Percentiles rank a stretch among this genome's conserved stretches.
phyloP scores from a whole-genome alignment of 202 grass and related monocot genomes.

The Schoenoplectus triqueter region DNA sequence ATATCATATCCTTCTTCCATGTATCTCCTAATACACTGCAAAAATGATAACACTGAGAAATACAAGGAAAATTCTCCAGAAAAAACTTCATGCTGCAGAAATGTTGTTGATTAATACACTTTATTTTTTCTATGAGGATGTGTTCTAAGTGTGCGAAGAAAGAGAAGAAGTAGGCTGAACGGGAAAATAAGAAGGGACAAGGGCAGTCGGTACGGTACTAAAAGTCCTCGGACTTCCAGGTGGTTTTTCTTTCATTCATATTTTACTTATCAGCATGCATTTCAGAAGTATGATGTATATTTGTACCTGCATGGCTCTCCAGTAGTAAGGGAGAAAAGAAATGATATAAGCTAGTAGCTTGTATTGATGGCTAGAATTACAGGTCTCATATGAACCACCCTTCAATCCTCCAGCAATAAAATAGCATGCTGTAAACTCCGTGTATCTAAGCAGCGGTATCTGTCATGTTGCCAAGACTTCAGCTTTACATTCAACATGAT shows the following conservation, averaged over 20 bases:
- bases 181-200: too few relatives aligned
- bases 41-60: neutral
- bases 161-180: too few relatives aligned
- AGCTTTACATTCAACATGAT: neutral
- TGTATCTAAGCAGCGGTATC: conserved; percentile 79
- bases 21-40: conserved; percentile 86
- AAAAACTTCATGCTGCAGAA: neutral
- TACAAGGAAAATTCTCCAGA: neutral
- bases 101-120: neutral
- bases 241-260: neutral
- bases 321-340: conserved; percentile 93
- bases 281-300: neutral
- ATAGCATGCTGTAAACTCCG: conserved; percentile 84
- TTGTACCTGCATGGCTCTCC: conserved; percentile 88
- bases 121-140: neutral
- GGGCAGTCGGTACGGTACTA: too few relatives aligned
- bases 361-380: conserved; percentile 63
- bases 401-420: conserved; percentile 79
- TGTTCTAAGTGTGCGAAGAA: neutral
- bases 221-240: too few relatives aligned
- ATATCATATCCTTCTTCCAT: conserved; percentile 76
- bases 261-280: neutral
- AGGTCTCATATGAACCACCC: conserved; percentile 55
- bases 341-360: conserved; percentile 74
- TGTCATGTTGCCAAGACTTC: conserved; percentile 30